Evolutionary conservation across 1,284 basidiomycete genomes (phyloP), one percentile per base, ranked within the genome.

Genomic region (Trichosporon sp.): DNA sequence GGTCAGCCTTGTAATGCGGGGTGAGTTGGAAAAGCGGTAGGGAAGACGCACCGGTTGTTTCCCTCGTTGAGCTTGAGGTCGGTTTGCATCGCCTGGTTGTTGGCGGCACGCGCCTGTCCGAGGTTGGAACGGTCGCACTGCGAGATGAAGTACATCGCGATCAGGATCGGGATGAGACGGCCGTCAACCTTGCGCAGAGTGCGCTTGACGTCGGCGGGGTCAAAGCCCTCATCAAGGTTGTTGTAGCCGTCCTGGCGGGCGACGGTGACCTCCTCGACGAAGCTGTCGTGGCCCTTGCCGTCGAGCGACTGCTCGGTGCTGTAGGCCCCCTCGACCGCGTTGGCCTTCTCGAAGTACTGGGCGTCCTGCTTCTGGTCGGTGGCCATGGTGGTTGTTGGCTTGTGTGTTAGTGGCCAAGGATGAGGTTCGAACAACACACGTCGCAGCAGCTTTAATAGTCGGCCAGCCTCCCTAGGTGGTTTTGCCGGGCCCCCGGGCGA

Each of bases 21-120:
- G 25, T 23, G 12, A 34, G 60, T 53, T 3, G 6, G 12, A 12
- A 34, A 34, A n/a, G n/a, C n/a, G 2, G 77, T 73, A 58, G 76
- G 74, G 68, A 82, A 76, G 32, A 77, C 75, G 72, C 81, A 83
- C 34, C 82, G 77, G 56, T 82, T 76, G 56, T 81, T 76, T 23
- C 78, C 80, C 3, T 60, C 23, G 21, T 9, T 51, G n/a, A 73
- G 68, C 21, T 74, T 38, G 3, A 83, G 72, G n/a, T 74, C 77
- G 12, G 56, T 64, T 27, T 72, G 71, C 75, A 81, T 81, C 51
- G 64, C 32, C 21, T 21, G 27, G 53, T 70, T 18, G 65, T 72
- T 72, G 65, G 71, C 69, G 15, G 65, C 51, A 27, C 71, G 71
- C 0, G 71, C 71, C 7, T 68, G 79, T 21, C 65, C 67, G 12